phyloP scores from a whole-genome alignment of 73 alveolate species.

The Symbiodinium natans region DNA sequence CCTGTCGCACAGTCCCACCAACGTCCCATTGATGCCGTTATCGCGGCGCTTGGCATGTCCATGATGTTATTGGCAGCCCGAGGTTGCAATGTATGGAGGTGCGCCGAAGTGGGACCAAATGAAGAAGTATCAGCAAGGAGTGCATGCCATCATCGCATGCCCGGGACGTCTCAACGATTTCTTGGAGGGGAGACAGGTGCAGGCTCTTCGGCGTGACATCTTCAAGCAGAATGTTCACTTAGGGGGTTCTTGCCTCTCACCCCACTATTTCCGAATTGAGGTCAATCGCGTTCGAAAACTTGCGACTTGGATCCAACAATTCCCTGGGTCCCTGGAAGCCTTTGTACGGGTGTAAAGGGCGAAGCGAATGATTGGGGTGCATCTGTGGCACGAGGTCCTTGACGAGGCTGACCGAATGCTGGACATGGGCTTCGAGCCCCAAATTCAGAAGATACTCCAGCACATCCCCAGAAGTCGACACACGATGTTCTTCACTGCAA shows the following conservation, averaged over 20 bases:
- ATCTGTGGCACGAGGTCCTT: slow-evolving; percentile 75
- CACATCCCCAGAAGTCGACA: slow-evolving; percentile 95
- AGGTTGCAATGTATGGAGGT: slow-evolving; percentile 95
- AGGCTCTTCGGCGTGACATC: slow-evolving; percentile 16
- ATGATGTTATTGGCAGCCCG: not conserved
- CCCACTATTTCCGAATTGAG: too few species aligned
- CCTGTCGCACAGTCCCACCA: not conserved
- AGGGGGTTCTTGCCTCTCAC: too few species aligned
- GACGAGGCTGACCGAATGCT: slow-evolving; percentile 97
- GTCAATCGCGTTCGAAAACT: slow-evolving; percentile 95
- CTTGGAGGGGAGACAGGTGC: slow-evolving; percentile 96
- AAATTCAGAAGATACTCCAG: slow-evolving; percentile 94
- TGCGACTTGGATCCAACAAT: slow-evolving; percentile 28
- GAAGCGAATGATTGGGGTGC: not conserved
- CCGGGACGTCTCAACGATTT: slow-evolving; percentile 97
- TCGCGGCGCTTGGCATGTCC: too few species aligned
- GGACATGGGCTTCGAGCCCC: slow-evolving; percentile 97
- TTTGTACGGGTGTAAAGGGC: too few species aligned
- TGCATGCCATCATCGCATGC: slow-evolving; percentile 96
- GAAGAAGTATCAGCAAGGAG: slow-evolving; percentile 95
- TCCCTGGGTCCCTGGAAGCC: not conserved
- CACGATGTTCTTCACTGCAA: slow-evolving; percentile 96
- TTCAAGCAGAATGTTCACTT: too few species aligned
- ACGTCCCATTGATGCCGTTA: too few species aligned
- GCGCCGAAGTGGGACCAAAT: slow-evolving; percentile 96